Percentiles rank a stretch among this genome's conserved stretches.
These are phyloP conservation scores for Plasmodium vivax DNA, from an alignment of 169 alveolate genomes.

Conservation along the genomic window DNA sequence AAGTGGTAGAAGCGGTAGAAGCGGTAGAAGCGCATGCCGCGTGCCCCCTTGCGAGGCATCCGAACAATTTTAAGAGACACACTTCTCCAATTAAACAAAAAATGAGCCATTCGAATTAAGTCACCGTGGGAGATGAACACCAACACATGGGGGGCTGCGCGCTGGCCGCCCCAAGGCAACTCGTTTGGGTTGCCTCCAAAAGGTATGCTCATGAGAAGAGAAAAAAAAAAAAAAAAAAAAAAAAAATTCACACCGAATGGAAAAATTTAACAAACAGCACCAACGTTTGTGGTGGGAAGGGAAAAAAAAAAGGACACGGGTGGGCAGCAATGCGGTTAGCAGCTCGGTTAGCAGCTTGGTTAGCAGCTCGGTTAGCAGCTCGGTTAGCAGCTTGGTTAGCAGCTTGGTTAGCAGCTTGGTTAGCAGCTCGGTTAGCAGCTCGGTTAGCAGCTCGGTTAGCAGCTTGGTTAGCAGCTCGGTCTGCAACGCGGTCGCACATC, in stretches of 20 bases:
- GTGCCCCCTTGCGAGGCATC: background rate
- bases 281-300: background rate
- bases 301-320: background rate
- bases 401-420: background rate
- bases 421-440: too few species aligned
- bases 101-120: background rate
- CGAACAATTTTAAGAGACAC: background rate
- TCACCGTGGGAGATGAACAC: background rate
- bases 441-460: background rate
- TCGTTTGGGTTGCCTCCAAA: background rate
- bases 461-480: background rate
- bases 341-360: too few species aligned
- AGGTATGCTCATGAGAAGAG: background rate
- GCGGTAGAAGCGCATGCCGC: background rate
- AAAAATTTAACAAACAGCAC: too few species aligned
- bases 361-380: background rate
- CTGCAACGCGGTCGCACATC: background rate
- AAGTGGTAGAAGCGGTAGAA: too few species aligned
- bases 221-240: too few species aligned
- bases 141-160: background rate
- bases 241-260: background rate
- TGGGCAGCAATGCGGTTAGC: background rate
- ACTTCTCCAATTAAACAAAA: background rate
- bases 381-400: background rate
- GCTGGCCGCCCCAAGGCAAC: background rate